Evolutionary conservation across 2,329 filamentous ascomycete genomes (phyloP).

Genomic region (Penicillium sp.): DNA sequence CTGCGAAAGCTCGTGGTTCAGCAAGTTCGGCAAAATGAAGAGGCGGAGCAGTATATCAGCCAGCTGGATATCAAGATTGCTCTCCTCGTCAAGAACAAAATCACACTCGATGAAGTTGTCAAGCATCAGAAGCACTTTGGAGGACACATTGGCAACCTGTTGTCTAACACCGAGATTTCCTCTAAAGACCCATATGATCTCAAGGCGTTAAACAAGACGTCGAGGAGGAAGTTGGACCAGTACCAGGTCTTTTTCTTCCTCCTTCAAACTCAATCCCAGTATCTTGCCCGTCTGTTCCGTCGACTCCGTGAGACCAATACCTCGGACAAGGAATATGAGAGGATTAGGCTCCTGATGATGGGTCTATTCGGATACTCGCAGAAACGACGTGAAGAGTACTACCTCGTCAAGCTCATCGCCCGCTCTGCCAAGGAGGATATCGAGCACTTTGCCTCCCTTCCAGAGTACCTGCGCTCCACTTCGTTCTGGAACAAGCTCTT

Average conservation of each 20-base stretch:
- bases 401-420: conserved; percentile 80
- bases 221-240: conserved; percentile 86
- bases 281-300: conserved; percentile 82
- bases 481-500: conserved; percentile 91
- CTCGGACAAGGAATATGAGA: conserved; percentile 85
- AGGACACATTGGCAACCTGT: conserved; percentile 74
- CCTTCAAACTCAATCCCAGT: conserved; percentile 92
- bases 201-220: conserved; percentile 95
- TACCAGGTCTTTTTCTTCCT: conserved; percentile 98
- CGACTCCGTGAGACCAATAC: conserved; percentile 76
- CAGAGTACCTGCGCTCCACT: conserved; percentile 83
- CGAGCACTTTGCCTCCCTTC: conserved; percentile 63
- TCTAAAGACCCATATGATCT: conserved; percentile 92
- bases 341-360: conserved; percentile 91
- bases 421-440: conserved; percentile 82
- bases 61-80: conserved; percentile 99
- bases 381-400: conserved; percentile 94
- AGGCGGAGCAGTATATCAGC: conserved; percentile 95
- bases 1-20: conserved; percentile 94
- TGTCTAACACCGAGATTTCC: conserved; percentile 82
- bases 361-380: conserved; percentile 95
- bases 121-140: conserved; percentile 96
- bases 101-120: conserved; percentile 94
- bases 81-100: conserved; percentile 97
- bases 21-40: conserved; percentile 93